phyloP scores from a whole-genome alignment of 139 green algal genomes.

The Coelastrella sp. region DNA sequence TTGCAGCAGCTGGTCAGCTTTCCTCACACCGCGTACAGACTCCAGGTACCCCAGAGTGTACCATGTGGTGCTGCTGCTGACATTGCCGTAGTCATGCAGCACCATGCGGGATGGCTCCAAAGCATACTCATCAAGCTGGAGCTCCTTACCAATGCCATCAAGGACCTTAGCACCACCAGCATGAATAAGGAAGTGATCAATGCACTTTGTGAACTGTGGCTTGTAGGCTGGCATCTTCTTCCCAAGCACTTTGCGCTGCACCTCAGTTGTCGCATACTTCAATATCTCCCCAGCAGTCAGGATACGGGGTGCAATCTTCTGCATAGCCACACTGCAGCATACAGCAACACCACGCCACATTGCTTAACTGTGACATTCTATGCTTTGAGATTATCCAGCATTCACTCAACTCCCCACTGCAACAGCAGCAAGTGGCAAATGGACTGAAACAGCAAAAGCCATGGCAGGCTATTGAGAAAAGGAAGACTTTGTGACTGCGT shows the following conservation, averaged over 20 bases:
- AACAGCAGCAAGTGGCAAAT: neutral
- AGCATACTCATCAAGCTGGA: conserved; percentile 53
- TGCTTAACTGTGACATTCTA: no score
- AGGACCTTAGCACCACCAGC: conserved; percentile 74
- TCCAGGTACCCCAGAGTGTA: conserved; percentile 75
- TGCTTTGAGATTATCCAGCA: no score
- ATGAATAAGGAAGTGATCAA: conserved; percentile 71
- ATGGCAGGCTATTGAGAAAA: no score
- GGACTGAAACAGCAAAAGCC: neutral
- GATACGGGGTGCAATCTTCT: conserved; percentile 40
- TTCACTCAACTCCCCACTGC: neutral
- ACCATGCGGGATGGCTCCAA: conserved; percentile 60
- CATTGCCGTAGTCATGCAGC: conserved; percentile 67
- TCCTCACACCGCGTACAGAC: conserved; percentile 57
- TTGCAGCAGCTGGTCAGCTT: conserved; percentile 54
- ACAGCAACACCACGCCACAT: no score
- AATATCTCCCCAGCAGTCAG: conserved; percentile 46
- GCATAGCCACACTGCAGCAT: conserved; percentile 31
- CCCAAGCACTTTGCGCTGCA: conserved; percentile 44
- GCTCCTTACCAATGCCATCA: conserved; percentile 69
- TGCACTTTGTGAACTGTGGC: conserved; percentile 53
- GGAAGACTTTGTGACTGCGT: no score
- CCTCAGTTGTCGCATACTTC: conserved; percentile 28
- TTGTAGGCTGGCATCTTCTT: conserved; percentile 47
- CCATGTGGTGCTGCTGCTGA: conserved; percentile 68